Evolutionary conservation across 2,329 filamentous ascomycete species (phyloP).

Genomic region (Metarhizium robertsii): DNA sequence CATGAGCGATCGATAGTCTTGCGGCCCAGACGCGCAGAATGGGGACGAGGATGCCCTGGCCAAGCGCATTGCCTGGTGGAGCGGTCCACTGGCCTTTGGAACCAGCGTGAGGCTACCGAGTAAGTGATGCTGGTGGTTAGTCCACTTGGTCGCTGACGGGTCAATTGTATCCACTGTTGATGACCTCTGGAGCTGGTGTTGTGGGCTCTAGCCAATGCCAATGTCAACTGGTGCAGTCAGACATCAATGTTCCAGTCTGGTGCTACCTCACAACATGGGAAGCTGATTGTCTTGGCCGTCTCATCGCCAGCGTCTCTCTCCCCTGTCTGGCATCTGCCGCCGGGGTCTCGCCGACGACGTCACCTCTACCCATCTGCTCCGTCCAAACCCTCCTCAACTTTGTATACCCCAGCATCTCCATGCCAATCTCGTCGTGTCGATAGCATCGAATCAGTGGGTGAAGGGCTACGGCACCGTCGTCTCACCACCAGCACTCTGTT

Average conservation of each 20-base stretch:
- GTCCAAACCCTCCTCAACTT: background rate
- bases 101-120: background rate
- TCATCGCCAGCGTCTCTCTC: too few species aligned
- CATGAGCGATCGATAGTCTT: too few species aligned
- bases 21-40: too few species aligned
- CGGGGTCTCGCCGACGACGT: background rate
- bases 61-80: background rate
- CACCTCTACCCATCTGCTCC: background rate
- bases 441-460: background rate
- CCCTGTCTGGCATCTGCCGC: too few species aligned
- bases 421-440: background rate
- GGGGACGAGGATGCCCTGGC: too few species aligned
- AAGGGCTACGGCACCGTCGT: too few species aligned
- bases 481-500: background rate
- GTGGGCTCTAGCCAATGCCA: background rate
- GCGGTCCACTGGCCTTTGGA: background rate
- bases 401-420: background rate
- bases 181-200: background rate
- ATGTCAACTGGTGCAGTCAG: too few species aligned
- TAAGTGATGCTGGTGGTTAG: background rate
- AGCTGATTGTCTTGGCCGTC: background rate
- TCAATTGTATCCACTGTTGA: background rate
- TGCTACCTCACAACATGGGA: too few species aligned
- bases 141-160: background rate
- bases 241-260: too few species aligned